These are phyloP conservation scores for Sugiyamaella novakii DNA, from an alignment of 1,139 yeast species.

Conservation along the genomic window DNA sequence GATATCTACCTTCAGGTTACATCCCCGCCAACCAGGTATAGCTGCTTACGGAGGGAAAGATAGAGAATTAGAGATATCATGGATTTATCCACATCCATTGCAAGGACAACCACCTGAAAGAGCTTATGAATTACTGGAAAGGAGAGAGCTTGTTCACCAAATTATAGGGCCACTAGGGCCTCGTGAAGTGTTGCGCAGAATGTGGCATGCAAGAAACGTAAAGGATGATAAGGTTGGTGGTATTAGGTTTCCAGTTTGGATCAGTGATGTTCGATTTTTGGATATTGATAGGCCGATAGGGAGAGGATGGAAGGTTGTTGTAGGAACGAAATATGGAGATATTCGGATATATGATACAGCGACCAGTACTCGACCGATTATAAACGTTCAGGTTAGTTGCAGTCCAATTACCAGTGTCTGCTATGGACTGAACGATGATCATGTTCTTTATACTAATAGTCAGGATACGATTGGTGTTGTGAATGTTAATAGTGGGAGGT, in stretches of 20 bases:
- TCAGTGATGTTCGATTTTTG: slow-evolving; percentile 40
- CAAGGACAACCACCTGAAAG: slow-evolving; percentile 14
- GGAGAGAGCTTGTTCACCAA: slow-evolving; percentile 12
- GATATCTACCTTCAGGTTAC: slow-evolving; percentile 44
- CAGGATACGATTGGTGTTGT: slow-evolving; percentile 35
- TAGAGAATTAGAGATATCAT: slow-evolving; percentile 43
- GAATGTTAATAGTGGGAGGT: slow-evolving; percentile 28
- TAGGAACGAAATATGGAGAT: slow-evolving; percentile 41
- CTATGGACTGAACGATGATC: slow-evolving; percentile 20
- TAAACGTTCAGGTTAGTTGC: slow-evolving; percentile 34
- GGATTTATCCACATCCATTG: slow-evolving; percentile 15
- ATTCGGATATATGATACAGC: slow-evolving; percentile 40
- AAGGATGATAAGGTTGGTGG: slow-evolving; percentile 32
- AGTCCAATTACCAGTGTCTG: slow-evolving; percentile 37
- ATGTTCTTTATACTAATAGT: slow-evolving; percentile 35
- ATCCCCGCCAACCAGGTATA: slow-evolving; percentile 38
- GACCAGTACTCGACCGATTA: slow-evolving; percentile 36
- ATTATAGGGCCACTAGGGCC: slow-evolving; percentile 12
- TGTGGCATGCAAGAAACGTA: slow-evolving; percentile 39
- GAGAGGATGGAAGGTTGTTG: slow-evolving; percentile 38
- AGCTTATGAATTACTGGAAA: slow-evolving; percentile 14
- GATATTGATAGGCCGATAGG: slow-evolving; percentile 33
- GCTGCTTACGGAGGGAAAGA: slow-evolving; percentile 52
- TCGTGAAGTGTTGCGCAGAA: slow-evolving; percentile 18
- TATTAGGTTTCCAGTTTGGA: slow-evolving; percentile 36